Conservation (phyloP, 371 early-diverging fungal genomes). For the Syncephalastrum monosporum region DNA sequence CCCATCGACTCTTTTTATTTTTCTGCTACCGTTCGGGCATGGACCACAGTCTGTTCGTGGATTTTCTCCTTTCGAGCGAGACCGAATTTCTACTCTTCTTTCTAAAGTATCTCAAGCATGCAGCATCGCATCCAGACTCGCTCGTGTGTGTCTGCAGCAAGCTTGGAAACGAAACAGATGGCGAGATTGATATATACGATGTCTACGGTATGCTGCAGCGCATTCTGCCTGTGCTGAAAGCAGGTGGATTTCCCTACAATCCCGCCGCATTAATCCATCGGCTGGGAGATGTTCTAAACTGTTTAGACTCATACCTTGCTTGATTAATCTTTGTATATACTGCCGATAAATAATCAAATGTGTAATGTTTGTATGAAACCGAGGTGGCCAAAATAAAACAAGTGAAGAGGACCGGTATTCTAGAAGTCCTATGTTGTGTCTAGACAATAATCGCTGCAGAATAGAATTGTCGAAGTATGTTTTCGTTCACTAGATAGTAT, state of each 20-base stretch:
- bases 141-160: slow-evolving; percentile 3
- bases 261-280: slow-evolving; percentile 14
- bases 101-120: slow-evolving; percentile 15
- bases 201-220: slow-evolving; percentile 5
- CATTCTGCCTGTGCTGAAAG: slow-evolving; percentile 3
- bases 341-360: no score
- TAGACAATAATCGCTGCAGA: no score
- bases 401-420: no score
- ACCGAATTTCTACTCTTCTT: slow-evolving; percentile 19
- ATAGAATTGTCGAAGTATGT: no score
- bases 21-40: slow-evolving; percentile 18
- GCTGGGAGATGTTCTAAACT: slow-evolving; percentile 1
- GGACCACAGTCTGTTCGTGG: slow-evolving; percentile 16
- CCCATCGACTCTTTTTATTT: slow-evolving; percentile 16
- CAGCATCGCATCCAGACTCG: slow-evolving; percentile 6
- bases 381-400: no score
- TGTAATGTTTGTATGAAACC: no score
- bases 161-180: not conserved
- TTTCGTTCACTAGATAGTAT: no score
- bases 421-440: no score
- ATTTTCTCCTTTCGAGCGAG: slow-evolving; percentile 20
- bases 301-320: no score
- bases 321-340: no score
- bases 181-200: not conserved
- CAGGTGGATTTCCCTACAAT: slow-evolving; percentile 21